These are phyloP conservation scores for Gracilaria caudata DNA, from an alignment of 23 red algal genomes.

Conservation along the genomic window DNA sequence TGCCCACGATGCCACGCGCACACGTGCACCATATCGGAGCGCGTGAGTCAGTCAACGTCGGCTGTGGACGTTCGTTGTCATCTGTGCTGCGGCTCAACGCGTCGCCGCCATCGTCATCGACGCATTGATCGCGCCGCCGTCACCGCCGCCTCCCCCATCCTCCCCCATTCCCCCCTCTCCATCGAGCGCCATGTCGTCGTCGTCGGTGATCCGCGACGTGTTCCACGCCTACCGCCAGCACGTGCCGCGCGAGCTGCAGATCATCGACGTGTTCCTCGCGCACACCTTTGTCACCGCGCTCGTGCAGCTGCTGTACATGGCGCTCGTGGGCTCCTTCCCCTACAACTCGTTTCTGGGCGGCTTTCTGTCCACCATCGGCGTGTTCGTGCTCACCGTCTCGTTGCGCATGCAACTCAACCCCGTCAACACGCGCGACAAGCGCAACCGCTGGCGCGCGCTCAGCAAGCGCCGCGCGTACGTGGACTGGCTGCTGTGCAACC, in stretches of 20 bases:
- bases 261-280: conserved; percentile 78
- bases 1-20: no score
- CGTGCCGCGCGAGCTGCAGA: conserved; percentile 47
- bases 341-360: conserved; percentile 96
- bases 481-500: conserved; percentile 91
- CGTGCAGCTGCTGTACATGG: conserved; percentile 71
- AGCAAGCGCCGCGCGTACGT: conserved; percentile 51
- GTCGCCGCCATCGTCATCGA: background rate
- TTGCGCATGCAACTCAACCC: conserved; percentile 91
- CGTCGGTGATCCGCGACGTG: conserved; percentile 40
- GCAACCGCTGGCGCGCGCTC: conserved; percentile 65
- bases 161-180: background rate
- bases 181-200: background rate
- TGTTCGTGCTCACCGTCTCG: conserved; percentile 88
- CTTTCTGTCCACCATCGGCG: conserved; percentile 80
- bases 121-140: no score
- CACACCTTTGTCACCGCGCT: conserved; percentile 70
- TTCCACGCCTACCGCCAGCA: conserved; percentile 38
- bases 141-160: no score
- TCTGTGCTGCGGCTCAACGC: no score
- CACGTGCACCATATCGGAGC: no score
- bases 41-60: no score
- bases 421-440: conserved; percentile 3
- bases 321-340: conserved; percentile 85
- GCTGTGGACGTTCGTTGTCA: no score